Base-by-base conservation (phyloP, 1,139 yeast genomes). In the Entelexis paramagnoliae region DNA sequence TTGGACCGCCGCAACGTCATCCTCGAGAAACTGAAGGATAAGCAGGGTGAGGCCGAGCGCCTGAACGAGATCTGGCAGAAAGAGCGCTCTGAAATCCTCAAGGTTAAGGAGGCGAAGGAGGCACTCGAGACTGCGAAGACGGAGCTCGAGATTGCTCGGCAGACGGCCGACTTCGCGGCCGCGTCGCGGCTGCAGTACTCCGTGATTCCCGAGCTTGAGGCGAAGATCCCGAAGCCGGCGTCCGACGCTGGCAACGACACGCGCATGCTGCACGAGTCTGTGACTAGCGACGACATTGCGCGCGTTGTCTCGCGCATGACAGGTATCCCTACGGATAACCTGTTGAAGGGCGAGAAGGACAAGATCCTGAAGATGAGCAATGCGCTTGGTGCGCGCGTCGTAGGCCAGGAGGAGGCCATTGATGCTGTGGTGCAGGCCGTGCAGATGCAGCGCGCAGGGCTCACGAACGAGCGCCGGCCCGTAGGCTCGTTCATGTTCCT, bases 361-460 rank as follows among this genome's bases (percentile, higher is more conserved):
- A 83, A 88, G 63, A 73, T 91, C 54, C 67, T 91, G 52, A 85
- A 77, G 65, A 91, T 91, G 96, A 97, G 89, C 66, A 72, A 76
- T 7, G 77, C 86, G 0, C 70, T 91, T 59, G 79, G 79, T 60
- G 76, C 77, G 58, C 79, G 86, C 56, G 96, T 91, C 39, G 81
- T 91, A 55, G 98, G 98, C 4, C 98, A 91, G 68, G 95, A 89
- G 62, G 95, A 87, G 64, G 97, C 97, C 0, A 86, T 91, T 49
- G 77, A 77, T 55, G 84, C 95, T 0, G 83, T 91, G 48, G 75
- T 96, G 0, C 95, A 89, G 68, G 96, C 98, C 1, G 97, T 91
- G 11, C 81, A 96, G 66, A 73, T 91, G 56, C 97, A 91, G 66
- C 77, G 98, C 62, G 98, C 98, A 0, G 98, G 98, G 0, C 76